Conservation (phyloP, 2,329 filamentous ascomycete genomes). For the Arthrobotrys pseudoclavata region DNA sequence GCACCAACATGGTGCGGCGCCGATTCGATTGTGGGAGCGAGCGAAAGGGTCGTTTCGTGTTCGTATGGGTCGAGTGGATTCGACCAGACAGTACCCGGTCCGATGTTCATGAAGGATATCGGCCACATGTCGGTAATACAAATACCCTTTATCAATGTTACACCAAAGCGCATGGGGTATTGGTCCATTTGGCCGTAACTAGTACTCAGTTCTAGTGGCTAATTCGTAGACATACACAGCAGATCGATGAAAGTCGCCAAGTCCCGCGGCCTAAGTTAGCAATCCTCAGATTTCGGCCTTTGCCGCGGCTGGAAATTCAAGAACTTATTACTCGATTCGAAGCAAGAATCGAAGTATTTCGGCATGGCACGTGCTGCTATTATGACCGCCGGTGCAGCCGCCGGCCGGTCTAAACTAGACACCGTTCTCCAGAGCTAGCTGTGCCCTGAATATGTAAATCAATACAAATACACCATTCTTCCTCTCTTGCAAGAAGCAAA, state of each 20-base stretch:
- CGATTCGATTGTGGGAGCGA: background rate
- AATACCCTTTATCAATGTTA: background rate
- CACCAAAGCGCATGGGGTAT: background rate
- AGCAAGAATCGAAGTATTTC: background rate
- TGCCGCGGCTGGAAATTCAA: conserved; percentile 16
- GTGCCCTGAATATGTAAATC: too few relatives aligned
- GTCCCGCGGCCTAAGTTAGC: background rate
- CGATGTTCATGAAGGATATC: background rate
- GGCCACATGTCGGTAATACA: background rate
- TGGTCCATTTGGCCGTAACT: background rate
- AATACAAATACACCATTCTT: too few relatives aligned
- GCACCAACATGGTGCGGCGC: conserved; percentile 12
- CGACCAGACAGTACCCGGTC: background rate
- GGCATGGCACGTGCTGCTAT: background rate
- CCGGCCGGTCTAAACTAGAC: background rate
- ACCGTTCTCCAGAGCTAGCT: too few relatives aligned
- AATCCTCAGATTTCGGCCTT: background rate
- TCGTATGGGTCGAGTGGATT: conserved; percentile 22
- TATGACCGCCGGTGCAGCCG: background rate
- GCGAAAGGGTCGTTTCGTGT: background rate
- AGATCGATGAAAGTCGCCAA: background rate
- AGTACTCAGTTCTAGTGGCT: background rate
- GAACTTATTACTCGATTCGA: background rate
- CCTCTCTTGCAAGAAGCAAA: too few relatives aligned
- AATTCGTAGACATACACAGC: too few relatives aligned